Evolutionary conservation across 2,329 filamentous ascomycete genomes (phyloP), one percentile per base, ranked within the genome.

Genomic region (Trichoderma atrobrunneum): DNA sequence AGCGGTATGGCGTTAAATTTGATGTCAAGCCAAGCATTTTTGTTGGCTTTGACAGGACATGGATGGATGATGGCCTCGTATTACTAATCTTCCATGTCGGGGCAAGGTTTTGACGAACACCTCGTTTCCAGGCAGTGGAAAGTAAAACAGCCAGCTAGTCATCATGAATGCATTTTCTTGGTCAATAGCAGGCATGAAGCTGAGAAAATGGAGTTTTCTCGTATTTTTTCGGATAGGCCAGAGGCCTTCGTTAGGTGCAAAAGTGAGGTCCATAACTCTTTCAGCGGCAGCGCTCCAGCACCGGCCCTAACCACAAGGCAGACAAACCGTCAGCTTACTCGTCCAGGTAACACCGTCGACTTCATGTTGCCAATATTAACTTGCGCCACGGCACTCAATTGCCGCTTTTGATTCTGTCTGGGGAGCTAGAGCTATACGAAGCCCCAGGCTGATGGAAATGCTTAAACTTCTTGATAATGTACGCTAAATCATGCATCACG

Each of bases 1-100:
- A 67, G 64, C 24, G 32, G 51, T 34, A 43, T 30, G 51, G 51
- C 64, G 64, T 67, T 43, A 32, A 65, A 59, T 67, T 59, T 56
- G 34, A 67, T 57, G 64, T 57, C 51, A 59, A 67, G 54, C 32
- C 32, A 57, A 51, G 43, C 43, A 51, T 51, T 24, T 11, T 21
- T 6, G 5, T 8, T 34, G 30, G 56, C 28, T 60, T 60, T 28
- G 28, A 60, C 28, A n/a, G 64, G 48, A 54, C 48, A 54, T 54
- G 48, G 48, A 54, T 54, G 26, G 26, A 26, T 26, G 26, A 26
- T 26, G 18, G n/a, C 28, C 62, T 51, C 62, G 62, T 48, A 64
- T 65, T 26, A 51, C 62, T 51, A 34, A 54, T 30, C 24, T 7
- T 24, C 48, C 48, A 32, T 26, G 18, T 12, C 60, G 34, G 10